These are phyloP conservation scores for Laburnicola sp. DNA, from an alignment of 2,329 filamentous ascomycete species.

Conservation along the genomic window DNA sequence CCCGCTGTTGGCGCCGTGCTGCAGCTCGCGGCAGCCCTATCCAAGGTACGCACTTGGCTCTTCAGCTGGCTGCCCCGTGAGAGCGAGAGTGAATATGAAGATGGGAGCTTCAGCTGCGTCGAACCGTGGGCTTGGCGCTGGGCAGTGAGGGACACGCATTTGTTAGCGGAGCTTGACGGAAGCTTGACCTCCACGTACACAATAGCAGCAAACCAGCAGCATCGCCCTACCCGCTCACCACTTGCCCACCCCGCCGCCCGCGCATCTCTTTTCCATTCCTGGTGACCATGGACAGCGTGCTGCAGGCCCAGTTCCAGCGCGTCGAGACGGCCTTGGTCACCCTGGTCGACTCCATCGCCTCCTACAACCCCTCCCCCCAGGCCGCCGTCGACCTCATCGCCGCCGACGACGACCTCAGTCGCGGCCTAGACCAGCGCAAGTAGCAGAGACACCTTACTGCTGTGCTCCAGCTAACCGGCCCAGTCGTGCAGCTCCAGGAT, in stretches of 20 bases:
- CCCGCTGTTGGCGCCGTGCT: constrained; percentile 27
- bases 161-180: too few relatives aligned
- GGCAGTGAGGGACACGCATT: too few relatives aligned
- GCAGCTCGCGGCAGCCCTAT: constrained; percentile 17
- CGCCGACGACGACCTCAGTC: constrained; percentile 69
- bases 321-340: constrained; percentile 59
- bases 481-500: constrained; percentile 73
- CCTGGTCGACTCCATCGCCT: constrained; percentile 77
- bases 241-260: not conserved
- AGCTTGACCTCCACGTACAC: too few relatives aligned
- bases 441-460: not conserved
- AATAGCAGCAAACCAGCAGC: too few relatives aligned
- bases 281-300: constrained; percentile 46
- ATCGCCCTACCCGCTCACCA: not conserved
- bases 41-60: not conserved
- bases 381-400: constrained; percentile 70
- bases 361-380: constrained; percentile 74
- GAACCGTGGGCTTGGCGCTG: too few relatives aligned
- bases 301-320: constrained; percentile 51
- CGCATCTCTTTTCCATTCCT: not conserved
- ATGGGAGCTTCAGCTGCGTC: too few relatives aligned
- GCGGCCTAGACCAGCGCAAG: constrained; percentile 67
- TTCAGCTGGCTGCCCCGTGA: not conserved
- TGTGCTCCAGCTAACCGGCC: constrained; percentile 10
- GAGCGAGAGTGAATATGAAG: not conserved